Base-by-base conservation (phyloP, 495 filamentous ascomycete genomes). In the Neurospora cerealis region DNA sequence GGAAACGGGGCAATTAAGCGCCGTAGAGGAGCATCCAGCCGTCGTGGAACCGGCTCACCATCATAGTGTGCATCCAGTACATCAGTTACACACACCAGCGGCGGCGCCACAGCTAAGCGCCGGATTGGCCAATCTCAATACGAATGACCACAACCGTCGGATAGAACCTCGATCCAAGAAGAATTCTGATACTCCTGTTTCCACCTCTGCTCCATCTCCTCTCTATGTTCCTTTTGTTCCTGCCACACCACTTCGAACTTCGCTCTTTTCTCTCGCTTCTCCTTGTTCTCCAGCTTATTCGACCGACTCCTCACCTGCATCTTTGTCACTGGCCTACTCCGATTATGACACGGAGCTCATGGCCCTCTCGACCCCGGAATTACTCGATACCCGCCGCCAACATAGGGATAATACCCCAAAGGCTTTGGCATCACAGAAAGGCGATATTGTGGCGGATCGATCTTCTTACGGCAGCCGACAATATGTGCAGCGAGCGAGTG, bases 361-460 rank as follows among this genome's bases (percentile, higher is more conserved):
- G 71, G 71, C 71, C 40, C 71, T 72, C 42, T 62, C 71, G 40
- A 72, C 40, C 15, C 41, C 40, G 21, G 66, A 75, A 9, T 37
- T 73, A 3, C 69, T 75, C 41, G 71, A 75, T 5, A 24, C 62
- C 3, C 15, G 54, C 1, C 28, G 54, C 54, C 54, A 66, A 36
- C 54, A 66, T 34, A 19, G 28, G 54, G 54, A 66, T 19, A 66
- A 10, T 34, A 66, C 13, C 54, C 54, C 54, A 1, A 66, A 66
- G 28, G 28, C 28, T 19, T 36, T 66, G 54, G 3, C 54, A 66
- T 1, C 54, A 66, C 54, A 34, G 7, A 34, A 36, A 17, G 54
- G 54, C 3, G 28, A 6, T 19, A 32, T 4, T 66, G 54, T 66
- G 28, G 32, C 54, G 28, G 28, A 66, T 2, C 15, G 6, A 19